Conservation (phyloP, 2,329 filamentous ascomycete genomes). For the Bretziella fagacearum region DNA sequence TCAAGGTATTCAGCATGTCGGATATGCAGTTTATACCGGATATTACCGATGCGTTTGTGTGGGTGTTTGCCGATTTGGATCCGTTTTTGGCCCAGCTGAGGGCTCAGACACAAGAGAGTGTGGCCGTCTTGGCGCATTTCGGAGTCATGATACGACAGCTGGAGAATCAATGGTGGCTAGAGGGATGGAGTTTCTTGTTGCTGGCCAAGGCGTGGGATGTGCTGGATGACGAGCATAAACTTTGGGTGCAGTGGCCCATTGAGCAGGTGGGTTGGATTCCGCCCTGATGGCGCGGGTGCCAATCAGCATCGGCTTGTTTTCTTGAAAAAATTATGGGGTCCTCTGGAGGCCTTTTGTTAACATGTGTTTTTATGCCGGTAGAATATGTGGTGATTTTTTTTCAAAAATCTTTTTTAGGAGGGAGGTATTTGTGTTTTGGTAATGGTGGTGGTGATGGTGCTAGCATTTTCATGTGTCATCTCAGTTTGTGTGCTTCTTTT, state of each 20-base stretch:
- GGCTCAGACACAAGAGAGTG: conserved; percentile 18
- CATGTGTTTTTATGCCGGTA: too few relatives aligned
- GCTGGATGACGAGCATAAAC: conserved; percentile 23
- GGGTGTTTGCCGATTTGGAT: conserved; percentile 24
- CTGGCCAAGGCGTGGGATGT: conserved; percentile 20
- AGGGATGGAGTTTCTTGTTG: conserved; percentile 22
- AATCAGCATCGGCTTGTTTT: too few relatives aligned
- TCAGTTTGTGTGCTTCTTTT: too few relatives aligned
- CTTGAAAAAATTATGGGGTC: too few relatives aligned
- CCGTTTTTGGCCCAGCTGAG: conserved; percentile 22
- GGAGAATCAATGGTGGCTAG: conserved; percentile 23
- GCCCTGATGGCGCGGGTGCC: conserved; percentile 3
- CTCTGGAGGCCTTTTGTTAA: too few relatives aligned
- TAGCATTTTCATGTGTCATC: too few relatives aligned
- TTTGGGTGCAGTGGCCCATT: conserved; percentile 21
- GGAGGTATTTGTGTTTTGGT: too few relatives aligned
- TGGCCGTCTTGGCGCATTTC: conserved; percentile 23
- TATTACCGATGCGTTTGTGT: conserved; percentile 25
- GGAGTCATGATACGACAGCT: conserved; percentile 21
- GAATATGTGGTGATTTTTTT: too few relatives aligned
- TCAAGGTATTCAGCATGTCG: conserved; percentile 5
- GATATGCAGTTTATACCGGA: conserved; percentile 17
- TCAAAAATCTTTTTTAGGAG: too few relatives aligned
- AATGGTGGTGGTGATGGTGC: too few relatives aligned
- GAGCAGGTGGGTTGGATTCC: conserved; percentile 15